phyloP scores from a whole-genome alignment of 2,329 filamentous ascomycete genomes.

The Ceratocystis lukuohia region DNA sequence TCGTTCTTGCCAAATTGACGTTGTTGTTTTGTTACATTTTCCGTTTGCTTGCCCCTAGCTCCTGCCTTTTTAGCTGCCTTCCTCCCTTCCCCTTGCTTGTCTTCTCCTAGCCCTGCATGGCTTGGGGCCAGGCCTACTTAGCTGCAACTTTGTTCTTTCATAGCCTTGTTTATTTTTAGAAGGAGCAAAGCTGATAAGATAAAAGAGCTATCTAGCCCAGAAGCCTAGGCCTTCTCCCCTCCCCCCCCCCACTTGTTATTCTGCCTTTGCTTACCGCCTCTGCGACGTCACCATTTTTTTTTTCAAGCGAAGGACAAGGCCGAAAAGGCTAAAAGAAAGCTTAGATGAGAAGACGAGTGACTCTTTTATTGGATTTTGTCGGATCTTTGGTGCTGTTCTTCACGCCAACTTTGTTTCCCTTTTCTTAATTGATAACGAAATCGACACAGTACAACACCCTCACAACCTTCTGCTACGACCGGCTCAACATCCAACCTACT shows the following conservation, averaged over 20 bases:
- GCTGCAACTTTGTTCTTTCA: too few relatives aligned
- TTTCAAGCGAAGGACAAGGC: not conserved
- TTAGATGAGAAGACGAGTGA: too few relatives aligned
- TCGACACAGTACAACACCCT: too few relatives aligned
- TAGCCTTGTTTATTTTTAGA: not conserved
- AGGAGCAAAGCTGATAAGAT: not conserved
- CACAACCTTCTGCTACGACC: not conserved
- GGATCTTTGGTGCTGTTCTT: not conserved
- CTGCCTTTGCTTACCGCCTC: slow-evolving; percentile 5
- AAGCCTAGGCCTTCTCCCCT: too few relatives aligned
- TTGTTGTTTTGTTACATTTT: too few relatives aligned
- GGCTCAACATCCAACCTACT: not conserved
- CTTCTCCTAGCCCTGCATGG: too few relatives aligned
- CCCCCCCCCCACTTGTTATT: not conserved
- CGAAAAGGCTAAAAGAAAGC: not conserved
- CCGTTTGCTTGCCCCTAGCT: too few relatives aligned
- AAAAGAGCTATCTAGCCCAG: not conserved
- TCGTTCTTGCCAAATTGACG: too few relatives aligned
- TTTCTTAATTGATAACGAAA: too few relatives aligned
- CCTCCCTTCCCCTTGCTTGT: too few relatives aligned
- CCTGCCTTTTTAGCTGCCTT: too few relatives aligned
- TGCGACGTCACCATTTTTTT: slow-evolving; percentile 7
- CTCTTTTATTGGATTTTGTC: not conserved
- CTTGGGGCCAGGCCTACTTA: too few relatives aligned
- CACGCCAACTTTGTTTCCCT: not conserved